These are phyloP conservation scores for Ceriops decandra DNA, from an alignment of 345 rosid species.

Conservation along the genomic window DNA sequence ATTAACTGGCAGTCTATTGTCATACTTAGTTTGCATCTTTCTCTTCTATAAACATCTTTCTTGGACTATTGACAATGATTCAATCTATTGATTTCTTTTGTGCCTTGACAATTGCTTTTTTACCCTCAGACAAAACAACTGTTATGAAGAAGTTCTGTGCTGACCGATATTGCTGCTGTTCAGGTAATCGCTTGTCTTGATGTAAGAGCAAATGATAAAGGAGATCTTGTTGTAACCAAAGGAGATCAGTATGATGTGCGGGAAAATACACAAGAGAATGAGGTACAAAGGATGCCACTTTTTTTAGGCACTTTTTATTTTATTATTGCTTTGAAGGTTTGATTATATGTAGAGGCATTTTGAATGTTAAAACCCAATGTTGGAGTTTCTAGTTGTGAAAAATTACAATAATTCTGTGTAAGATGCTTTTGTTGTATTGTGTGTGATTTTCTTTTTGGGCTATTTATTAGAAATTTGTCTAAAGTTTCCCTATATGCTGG, in stretches of 20 bases:
- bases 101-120: background rate
- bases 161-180: constrained; percentile 19
- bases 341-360: background rate
- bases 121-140: constrained; percentile 6
- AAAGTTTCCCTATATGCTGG: background rate
- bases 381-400: background rate
- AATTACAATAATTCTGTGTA: background rate
- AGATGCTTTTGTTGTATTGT: background rate
- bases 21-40: background rate
- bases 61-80: background rate
- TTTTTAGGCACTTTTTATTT: background rate
- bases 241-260: constrained; percentile 97
- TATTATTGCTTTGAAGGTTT: background rate
- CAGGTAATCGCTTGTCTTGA: constrained; percentile 99
- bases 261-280: constrained; percentile 72
- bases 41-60: background rate
- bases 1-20: constrained; percentile 2
- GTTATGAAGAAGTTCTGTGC: background rate
- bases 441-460: background rate
- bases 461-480: background rate
- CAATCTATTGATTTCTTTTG: background rate
- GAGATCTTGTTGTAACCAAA: constrained; percentile 97
- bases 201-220: constrained; percentile 89
- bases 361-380: background rate
- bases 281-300: constrained; percentile 41